Conservation (phyloP, 192 early-diverging fungal genomes). For the Entomortierella beljakovae region DNA sequence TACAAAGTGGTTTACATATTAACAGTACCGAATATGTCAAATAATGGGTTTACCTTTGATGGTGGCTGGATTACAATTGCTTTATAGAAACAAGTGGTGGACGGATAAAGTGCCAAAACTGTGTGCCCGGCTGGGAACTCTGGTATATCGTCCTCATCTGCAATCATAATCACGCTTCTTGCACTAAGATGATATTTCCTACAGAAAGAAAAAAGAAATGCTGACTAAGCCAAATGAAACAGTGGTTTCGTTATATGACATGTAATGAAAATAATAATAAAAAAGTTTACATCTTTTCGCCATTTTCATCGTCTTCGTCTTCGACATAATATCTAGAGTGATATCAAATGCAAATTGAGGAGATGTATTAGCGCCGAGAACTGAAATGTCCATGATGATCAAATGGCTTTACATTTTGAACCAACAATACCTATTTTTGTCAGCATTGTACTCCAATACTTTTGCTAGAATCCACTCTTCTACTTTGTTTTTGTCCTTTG, state of each 20-base stretch:
- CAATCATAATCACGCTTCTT: slow-evolving; percentile 60
- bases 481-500: slow-evolving; percentile 61
- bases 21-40: background rate
- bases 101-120: slow-evolving; percentile 66
- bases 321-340: slow-evolving; percentile 63
- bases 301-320: slow-evolving; percentile 65
- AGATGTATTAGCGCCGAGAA: background rate
- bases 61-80: slow-evolving; percentile 60
- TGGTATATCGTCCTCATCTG: slow-evolving; percentile 52
- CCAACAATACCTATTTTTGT: slow-evolving; percentile 64
- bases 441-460: slow-evolving; percentile 57
- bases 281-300: slow-evolving; percentile 56
- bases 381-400: background rate
- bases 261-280: no score
- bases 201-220: background rate
- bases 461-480: slow-evolving; percentile 69
- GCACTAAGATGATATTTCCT: slow-evolving; percentile 61
- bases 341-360: background rate
- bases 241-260: background rate
- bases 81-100: slow-evolving; percentile 69
- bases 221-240: background rate
- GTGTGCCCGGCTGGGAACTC: slow-evolving; percentile 56
- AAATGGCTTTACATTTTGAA: background rate
- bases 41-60: slow-evolving; percentile 53
- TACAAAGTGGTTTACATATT: no score